Conservation (phyloP, 2,329 filamentous ascomycete genomes). For the Penicillium sp. region DNA sequence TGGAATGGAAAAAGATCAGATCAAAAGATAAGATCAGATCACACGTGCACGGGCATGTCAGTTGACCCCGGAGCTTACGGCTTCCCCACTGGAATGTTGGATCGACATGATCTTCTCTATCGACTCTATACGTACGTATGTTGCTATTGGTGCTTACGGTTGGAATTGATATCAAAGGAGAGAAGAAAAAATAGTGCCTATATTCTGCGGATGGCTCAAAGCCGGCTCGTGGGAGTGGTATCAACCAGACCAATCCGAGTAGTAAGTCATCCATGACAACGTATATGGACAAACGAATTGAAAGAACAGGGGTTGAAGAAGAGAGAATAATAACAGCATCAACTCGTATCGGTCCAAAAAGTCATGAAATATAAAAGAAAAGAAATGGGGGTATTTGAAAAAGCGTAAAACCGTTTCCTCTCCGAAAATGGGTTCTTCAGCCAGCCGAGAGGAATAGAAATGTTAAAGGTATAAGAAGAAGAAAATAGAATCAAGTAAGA, state of each 20-base stretch:
- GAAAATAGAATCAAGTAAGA: constrained; percentile 14
- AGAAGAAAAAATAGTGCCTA: constrained; percentile 4
- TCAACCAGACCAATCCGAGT: background rate
- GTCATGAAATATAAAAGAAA: constrained; percentile 11
- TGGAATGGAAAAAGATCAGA: background rate
- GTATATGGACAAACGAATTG: constrained; percentile 21
- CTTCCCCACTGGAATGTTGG: constrained; percentile 16
- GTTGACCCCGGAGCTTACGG: constrained; percentile 15
- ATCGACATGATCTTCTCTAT: constrained; percentile 17
- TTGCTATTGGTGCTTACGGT: too few relatives aligned
- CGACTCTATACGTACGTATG: background rate
- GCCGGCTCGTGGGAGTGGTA: background rate
- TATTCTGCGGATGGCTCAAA: constrained; percentile 7
- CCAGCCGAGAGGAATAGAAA: constrained; percentile 16
- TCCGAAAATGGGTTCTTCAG: constrained; percentile 17
- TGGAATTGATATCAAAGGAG: background rate
- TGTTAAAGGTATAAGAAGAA: constrained; percentile 13
- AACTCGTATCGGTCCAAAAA: constrained; percentile 27
- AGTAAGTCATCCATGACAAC: constrained; percentile 5
- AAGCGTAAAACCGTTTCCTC: constrained; percentile 20
- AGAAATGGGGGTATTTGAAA: constrained; percentile 27
- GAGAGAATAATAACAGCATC: constrained; percentile 23
- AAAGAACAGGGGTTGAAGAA: constrained; percentile 15
- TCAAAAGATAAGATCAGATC: constrained; percentile 20
- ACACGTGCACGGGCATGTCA: constrained; percentile 19